Percentiles rank a stretch among this genome's conserved stretches.
These are phyloP conservation scores for Pascua guehoae DNA, from an alignment of 1,284 basidiomycete species.

Conservation along the genomic window DNA sequence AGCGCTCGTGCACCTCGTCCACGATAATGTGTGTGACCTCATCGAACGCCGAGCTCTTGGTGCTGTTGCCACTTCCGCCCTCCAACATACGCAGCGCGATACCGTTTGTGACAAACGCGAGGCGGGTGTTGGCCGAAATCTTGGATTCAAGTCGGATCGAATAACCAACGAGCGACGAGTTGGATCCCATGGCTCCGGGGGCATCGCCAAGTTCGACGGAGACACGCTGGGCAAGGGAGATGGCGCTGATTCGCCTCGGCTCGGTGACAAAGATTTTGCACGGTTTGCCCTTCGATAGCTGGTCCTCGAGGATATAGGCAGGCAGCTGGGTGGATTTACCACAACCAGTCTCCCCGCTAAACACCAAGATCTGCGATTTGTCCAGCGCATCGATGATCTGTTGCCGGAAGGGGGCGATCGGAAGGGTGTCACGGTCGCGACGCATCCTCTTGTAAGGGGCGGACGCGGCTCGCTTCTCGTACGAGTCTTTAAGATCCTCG, in stretches of 20 bases:
- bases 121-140: conserved; percentile 70
- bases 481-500: conserved; percentile 56
- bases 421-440: conserved; percentile 67
- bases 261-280: conserved; percentile 97
- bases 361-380: conserved; percentile 78
- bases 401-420: conserved; percentile 80
- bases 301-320: conserved; percentile 88
- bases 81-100: conserved; percentile 97
- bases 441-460: conserved; percentile 69
- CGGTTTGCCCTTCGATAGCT: conserved; percentile 71
- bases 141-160: conserved; percentile 92
- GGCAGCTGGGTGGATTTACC: conserved; percentile 98
- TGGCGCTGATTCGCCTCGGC: conserved; percentile 92
- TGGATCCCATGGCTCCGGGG: conserved; percentile 72
- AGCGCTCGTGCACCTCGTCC: conserved; percentile 73
- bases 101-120: conserved; percentile 88
- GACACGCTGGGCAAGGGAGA: conserved; percentile 93
- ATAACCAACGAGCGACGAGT: conserved; percentile 83
- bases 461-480: conserved; percentile 61
- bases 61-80: conserved; percentile 56
- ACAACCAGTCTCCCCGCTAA: conserved; percentile 97
- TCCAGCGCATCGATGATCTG: conserved; percentile 71
- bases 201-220: conserved; percentile 89
- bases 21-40: conserved; percentile 67
- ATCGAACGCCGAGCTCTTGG: conserved; percentile 74